These are phyloP conservation scores for Xylaria sp. DNA, from an alignment of 495 filamentous ascomycete species.

Conservation along the genomic window DNA sequence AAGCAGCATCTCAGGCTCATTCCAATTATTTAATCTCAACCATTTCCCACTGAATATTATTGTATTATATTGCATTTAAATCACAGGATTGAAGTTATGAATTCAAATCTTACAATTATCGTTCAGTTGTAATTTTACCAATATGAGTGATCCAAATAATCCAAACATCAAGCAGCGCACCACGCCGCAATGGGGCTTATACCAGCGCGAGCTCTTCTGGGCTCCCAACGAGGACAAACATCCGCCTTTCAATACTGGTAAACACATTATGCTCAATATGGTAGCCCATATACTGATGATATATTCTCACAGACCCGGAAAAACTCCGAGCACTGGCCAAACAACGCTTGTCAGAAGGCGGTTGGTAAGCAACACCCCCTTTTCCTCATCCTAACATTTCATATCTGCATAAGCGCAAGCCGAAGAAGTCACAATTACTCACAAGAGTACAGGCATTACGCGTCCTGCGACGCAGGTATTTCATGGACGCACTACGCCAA, in stretches of 20 bases:
- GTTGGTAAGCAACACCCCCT: constrained; percentile 45
- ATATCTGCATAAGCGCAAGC: background rate
- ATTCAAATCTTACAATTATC: background rate
- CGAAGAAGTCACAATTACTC: background rate
- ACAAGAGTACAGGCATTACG: constrained; percentile 56
- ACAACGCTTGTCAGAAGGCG: constrained; percentile 58
- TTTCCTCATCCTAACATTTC: background rate
- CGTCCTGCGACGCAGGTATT: constrained; percentile 70
- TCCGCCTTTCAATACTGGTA: constrained; percentile 62
- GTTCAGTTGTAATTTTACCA: background rate
- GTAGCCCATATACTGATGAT: background rate
- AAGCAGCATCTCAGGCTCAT: background rate
- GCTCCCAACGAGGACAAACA: constrained; percentile 62
- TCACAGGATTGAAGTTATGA: too few relatives aligned
- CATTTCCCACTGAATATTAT: background rate
- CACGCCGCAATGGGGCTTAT: constrained; percentile 67
- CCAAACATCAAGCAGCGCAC: constrained; percentile 61
- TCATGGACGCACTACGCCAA: constrained; percentile 72
- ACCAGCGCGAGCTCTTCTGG: constrained; percentile 69
- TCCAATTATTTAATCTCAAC: background rate
- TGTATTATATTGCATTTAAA: background rate
- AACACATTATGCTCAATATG: background rate
- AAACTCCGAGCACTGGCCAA: constrained; percentile 66
- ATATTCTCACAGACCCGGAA: constrained; percentile 53
- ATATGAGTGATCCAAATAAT: constrained; percentile 63